A percentile compares a stretch with the other conserved stretches of the same genome.
These are phyloP conservation scores for Sindora glabra DNA, from an alignment of 306 rosid species.

Conservation along the genomic window DNA sequence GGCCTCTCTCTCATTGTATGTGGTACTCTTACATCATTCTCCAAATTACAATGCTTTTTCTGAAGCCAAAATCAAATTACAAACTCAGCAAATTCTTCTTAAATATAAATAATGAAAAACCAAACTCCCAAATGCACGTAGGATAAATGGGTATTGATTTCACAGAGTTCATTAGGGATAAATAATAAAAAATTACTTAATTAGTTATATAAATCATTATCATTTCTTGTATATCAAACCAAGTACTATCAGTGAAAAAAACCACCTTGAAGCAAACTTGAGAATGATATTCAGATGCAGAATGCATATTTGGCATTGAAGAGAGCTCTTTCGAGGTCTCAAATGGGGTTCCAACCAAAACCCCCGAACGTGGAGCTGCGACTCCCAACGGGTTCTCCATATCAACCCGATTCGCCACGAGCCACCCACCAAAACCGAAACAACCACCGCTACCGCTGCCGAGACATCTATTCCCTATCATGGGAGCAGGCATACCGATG, in stretches of 20 bases:
- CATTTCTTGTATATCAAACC: too few species aligned
- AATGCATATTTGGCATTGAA: conserved; percentile 63
- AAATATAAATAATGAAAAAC: background rate
- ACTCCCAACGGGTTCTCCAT: conserved; percentile 22
- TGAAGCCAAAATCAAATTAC: conserved; percentile 6
- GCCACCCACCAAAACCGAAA: conserved; percentile 7
- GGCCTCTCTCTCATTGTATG: conserved; percentile 15
- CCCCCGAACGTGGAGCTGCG: conserved; percentile 7
- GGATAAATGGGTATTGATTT: background rate
- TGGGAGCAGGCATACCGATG: conserved; percentile 15
- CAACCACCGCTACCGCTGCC: conserved; percentile 2
- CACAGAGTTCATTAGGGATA: too few species aligned
- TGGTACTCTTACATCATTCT: conserved; percentile 5
- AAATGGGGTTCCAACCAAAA: conserved; percentile 16
- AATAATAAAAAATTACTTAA: background rate
- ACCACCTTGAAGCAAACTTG: conserved; percentile 57
- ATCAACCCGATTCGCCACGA: conserved; percentile 12
- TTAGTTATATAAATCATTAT: background rate
- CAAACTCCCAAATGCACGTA: background rate
- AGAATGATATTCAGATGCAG: conserved; percentile 19
- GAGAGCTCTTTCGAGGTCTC: conserved; percentile 82
- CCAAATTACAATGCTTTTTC: conserved; percentile 44
- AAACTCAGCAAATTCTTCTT: background rate
- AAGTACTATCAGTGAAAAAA: too few species aligned
- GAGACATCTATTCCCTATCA: background rate